These are phyloP conservation scores for Suillus cothurnatus DNA, from an alignment of 768 basidiomycete genomes.

Conservation along the genomic window DNA sequence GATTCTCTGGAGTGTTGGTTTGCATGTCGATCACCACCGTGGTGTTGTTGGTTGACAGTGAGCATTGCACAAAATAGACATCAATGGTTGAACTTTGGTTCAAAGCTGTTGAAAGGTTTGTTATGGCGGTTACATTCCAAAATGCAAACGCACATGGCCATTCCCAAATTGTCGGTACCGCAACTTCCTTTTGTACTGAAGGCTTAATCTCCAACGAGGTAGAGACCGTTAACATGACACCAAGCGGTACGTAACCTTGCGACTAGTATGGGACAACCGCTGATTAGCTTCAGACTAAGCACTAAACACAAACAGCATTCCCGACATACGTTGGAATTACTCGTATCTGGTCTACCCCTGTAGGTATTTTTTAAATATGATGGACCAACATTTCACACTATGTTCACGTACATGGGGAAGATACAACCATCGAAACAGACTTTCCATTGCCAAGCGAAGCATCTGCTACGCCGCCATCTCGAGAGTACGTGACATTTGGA, in stretches of 20 bases:
- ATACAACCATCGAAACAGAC: no score
- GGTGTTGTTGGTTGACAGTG: neutral
- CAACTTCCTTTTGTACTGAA: neutral
- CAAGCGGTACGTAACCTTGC: no score
- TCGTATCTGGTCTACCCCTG: neutral
- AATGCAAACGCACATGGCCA: no score
- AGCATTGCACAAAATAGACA: neutral
- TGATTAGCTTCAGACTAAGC: no score
- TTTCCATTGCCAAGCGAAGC: no score
- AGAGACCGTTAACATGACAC: neutral
- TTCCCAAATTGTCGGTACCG: neutral
- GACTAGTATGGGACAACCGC: no score
- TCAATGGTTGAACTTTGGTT: neutral
- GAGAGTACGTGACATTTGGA: neutral
- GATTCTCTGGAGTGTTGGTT: neutral
- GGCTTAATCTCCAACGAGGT: neutral
- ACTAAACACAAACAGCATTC: no score
- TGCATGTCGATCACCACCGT: neutral
- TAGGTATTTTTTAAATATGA: neutral
- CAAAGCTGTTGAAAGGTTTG: neutral
- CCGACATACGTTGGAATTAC: no score
- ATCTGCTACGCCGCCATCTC: accelerated
- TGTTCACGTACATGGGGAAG: neutral
- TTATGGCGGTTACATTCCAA: no score
- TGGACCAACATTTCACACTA: neutral